Evolutionary conservation across 208 protist genomes (phyloP).

Genomic region (Trypanosoma caninum): DNA sequence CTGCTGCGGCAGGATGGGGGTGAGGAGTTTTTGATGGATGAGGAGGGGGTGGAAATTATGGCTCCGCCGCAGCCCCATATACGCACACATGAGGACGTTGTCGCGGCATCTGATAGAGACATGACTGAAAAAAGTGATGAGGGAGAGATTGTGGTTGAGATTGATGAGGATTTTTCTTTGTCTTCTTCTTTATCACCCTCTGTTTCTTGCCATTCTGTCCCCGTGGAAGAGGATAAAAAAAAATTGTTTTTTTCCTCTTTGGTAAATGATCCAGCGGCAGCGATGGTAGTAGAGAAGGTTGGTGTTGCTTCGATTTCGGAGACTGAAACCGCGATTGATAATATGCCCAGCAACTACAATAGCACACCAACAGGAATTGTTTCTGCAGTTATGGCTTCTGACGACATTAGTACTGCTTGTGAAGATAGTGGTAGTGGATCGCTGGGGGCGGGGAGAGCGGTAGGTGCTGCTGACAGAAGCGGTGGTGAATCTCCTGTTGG

Average conservation of each 20-base stretch:
- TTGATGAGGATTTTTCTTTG: slow-evolving; percentile 7
- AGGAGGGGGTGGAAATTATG: slow-evolving; percentile 4
- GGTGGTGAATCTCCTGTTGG: too few species aligned
- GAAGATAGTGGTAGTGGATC: not conserved
- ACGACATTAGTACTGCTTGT: too few species aligned
- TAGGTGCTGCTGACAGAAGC: too few species aligned
- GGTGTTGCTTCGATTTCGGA: not conserved
- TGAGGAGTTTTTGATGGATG: slow-evolving; percentile 18
- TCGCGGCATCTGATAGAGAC: not conserved
- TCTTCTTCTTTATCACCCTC: not conserved
- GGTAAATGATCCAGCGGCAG: too few species aligned
- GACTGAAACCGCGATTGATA: too few species aligned
- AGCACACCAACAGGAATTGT: too few species aligned
- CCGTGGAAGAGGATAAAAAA: not conserved
- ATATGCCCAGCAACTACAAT: too few species aligned
- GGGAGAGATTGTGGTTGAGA: slow-evolving; percentile 23
- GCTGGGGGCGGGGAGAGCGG: too few species aligned
- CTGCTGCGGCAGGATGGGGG: slow-evolving; percentile 29
- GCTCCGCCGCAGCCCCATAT: not conserved
- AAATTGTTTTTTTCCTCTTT: too few species aligned
- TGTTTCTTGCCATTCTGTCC: not conserved
- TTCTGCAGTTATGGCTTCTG: too few species aligned
- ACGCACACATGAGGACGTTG: not conserved
- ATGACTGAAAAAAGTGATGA: not conserved
- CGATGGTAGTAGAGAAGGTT: not conserved